Percentiles rank a stretch among this genome's conserved stretches.
Conservation (phyloP, 2,329 filamentous ascomycete genomes). For the Aspergillus sergii region DNA sequence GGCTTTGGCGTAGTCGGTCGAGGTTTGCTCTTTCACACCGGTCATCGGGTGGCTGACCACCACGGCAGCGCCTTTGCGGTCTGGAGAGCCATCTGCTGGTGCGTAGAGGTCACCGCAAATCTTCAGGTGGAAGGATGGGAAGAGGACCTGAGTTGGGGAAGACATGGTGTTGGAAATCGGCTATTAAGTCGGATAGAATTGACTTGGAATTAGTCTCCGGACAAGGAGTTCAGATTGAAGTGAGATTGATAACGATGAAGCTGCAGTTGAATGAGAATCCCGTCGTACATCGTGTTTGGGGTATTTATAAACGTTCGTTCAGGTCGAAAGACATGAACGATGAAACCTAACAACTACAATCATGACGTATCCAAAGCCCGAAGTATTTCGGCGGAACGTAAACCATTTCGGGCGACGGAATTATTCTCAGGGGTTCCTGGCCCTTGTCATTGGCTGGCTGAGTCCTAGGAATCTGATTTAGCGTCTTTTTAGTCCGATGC, state of each 20-base stretch:
- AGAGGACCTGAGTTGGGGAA: not conserved
- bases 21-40: constrained; percentile 44
- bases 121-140: constrained; percentile 5
- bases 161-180: not conserved
- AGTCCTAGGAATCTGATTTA: not conserved
- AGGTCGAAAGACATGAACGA: too few species aligned
- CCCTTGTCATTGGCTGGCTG: not conserved
- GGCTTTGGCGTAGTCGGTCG: constrained; percentile 33
- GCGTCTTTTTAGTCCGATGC: not conserved
- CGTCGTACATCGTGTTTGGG: not conserved
- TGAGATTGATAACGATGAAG: not conserved
- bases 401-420: not conserved
- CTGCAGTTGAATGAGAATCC: not conserved
- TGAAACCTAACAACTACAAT: not conserved
- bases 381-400: not conserved
- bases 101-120: constrained; percentile 1
- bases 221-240: not conserved
- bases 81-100: not conserved
- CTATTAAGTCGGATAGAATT: not conserved
- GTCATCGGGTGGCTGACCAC: constrained; percentile 23
- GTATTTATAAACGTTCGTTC: not conserved
- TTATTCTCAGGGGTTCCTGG: not conserved
- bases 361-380: not conserved
- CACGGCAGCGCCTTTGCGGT: constrained; percentile 16
- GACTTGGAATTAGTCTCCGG: not conserved